These are phyloP conservation scores for Talaromyces wortmannii DNA, from an alignment of 495 filamentous ascomycete species.

Conservation along the genomic window DNA sequence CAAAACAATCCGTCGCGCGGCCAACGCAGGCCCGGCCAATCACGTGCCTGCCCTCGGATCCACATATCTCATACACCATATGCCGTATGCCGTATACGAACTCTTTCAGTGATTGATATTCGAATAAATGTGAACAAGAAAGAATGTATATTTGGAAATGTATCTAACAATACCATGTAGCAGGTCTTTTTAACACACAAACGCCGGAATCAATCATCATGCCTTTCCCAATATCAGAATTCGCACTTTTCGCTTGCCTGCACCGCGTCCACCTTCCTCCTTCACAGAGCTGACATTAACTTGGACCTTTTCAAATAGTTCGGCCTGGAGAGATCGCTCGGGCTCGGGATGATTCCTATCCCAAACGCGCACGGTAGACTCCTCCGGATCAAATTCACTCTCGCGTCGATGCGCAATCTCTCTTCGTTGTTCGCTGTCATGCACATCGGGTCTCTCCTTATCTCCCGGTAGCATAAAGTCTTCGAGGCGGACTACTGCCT, in stretches of 20 bases:
- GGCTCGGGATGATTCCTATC: constrained; percentile 39
- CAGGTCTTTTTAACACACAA: background rate
- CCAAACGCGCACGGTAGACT: constrained; percentile 60
- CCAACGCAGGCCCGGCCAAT: constrained; percentile 1
- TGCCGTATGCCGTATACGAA: too few relatives aligned
- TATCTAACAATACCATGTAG: background rate
- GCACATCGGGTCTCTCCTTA: constrained; percentile 11
- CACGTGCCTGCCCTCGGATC: background rate
- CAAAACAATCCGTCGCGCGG: constrained; percentile 1
- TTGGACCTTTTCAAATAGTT: constrained; percentile 82
- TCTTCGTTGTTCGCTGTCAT: constrained; percentile 28
- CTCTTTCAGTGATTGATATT: too few relatives aligned
- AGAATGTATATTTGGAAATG: background rate
- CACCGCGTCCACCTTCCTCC: constrained; percentile 65
- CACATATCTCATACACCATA: too few relatives aligned
- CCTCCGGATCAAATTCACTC: constrained; percentile 74
- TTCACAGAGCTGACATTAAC: constrained; percentile 86
- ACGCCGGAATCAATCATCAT: background rate
- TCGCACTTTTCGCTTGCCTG: constrained; percentile 73
- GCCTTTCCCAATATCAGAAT: constrained; percentile 24
- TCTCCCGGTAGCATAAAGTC: constrained; percentile 74
- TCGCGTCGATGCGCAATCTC: constrained; percentile 42
- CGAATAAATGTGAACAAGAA: too few relatives aligned
- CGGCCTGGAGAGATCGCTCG: constrained; percentile 53
- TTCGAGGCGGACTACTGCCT: constrained; percentile 76